Evolutionary conservation across 768 basidiomycete genomes (phyloP).

Genomic region (Mycena crocata): DNA sequence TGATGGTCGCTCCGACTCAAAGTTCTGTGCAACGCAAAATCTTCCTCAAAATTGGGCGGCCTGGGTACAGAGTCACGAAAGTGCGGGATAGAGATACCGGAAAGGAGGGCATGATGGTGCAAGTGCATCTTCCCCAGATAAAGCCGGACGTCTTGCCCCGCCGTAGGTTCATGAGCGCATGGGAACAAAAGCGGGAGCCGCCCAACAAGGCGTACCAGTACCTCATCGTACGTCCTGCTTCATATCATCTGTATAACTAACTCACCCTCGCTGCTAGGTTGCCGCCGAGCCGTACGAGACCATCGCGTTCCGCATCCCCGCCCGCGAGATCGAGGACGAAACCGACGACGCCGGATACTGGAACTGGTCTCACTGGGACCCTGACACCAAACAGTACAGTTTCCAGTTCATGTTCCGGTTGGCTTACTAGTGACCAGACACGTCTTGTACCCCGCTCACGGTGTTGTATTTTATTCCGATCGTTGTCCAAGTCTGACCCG

Average conservation of each 20-base stretch:
- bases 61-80: slow-evolving; percentile 96
- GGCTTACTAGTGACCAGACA: slow-evolving; percentile 44
- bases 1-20: slow-evolving; percentile 89
- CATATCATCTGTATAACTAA: slow-evolving; percentile 31
- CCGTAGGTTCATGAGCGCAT: slow-evolving; percentile 95
- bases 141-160: slow-evolving; percentile 87
- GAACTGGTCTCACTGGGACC: slow-evolving; percentile 99
- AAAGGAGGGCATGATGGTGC: slow-evolving; percentile 97
- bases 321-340: slow-evolving; percentile 96
- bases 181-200: slow-evolving; percentile 95
- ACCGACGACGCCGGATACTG: slow-evolving; percentile 90
- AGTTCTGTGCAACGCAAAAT: slow-evolving; percentile 89
- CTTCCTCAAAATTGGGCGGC: slow-evolving; percentile 96
- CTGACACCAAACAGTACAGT: slow-evolving; percentile 98
- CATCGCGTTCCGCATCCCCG: slow-evolving; percentile 98
- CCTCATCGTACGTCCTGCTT: slow-evolving; percentile 79
- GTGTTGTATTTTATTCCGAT: slow-evolving; percentile 35
- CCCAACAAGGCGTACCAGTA: slow-evolving; percentile 98
- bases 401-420: slow-evolving; percentile 97
- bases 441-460: slow-evolving; percentile 14
- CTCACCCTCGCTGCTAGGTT: slow-evolving; percentile 66
- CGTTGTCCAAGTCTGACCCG: slow-evolving; percentile 18
- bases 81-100: slow-evolving; percentile 91
- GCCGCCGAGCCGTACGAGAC: slow-evolving; percentile 99
- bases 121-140: slow-evolving; percentile 95